Evolutionary conservation across 495 filamentous ascomycete species (phyloP).

Genomic region (Penicillium egyptiacum): DNA sequence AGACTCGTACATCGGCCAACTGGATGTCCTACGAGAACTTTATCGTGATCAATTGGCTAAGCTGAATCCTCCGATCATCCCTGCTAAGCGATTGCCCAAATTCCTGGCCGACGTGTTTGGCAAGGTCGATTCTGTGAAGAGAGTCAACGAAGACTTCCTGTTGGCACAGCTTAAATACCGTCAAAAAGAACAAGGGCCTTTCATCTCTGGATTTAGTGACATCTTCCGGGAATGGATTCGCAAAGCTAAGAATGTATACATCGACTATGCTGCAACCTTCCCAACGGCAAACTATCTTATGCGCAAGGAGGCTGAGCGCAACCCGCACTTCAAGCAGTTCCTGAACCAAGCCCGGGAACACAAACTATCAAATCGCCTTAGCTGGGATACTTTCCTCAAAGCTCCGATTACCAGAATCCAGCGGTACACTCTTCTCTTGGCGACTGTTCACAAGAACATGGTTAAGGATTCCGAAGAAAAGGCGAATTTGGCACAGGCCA

Average conservation of each 20-base stretch:
- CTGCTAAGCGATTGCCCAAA: conserved; percentile 65
- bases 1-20: conserved; percentile 82
- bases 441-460: conserved; percentile 83
- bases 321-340: conserved; percentile 83
- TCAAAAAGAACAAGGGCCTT: conserved; percentile 94
- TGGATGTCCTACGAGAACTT: conserved; percentile 77
- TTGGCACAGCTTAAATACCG: conserved; percentile 95
- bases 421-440: conserved; percentile 80
- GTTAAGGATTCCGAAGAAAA: conserved; percentile 85
- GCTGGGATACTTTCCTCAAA: conserved; percentile 94
- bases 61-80: conserved; percentile 78
- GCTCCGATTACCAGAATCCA: conserved; percentile 90
- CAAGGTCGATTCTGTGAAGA: conserved; percentile 82
- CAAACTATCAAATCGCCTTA: conserved; percentile 78
- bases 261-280: conserved; percentile 88
- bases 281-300: conserved; percentile 81
- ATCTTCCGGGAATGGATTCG: conserved; percentile 99
- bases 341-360: conserved; percentile 75
- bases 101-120: conserved; percentile 89
- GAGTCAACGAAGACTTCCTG: conserved; percentile 92
- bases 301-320: conserved; percentile 79
- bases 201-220: conserved; percentile 90
- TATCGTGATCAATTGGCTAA: conserved; percentile 80
- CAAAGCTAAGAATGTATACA: conserved; percentile 84
- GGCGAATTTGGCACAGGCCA: conserved; percentile 75